phyloP scores from a whole-genome alignment of 306 rosid species.

The Rosa multiflora region DNA sequence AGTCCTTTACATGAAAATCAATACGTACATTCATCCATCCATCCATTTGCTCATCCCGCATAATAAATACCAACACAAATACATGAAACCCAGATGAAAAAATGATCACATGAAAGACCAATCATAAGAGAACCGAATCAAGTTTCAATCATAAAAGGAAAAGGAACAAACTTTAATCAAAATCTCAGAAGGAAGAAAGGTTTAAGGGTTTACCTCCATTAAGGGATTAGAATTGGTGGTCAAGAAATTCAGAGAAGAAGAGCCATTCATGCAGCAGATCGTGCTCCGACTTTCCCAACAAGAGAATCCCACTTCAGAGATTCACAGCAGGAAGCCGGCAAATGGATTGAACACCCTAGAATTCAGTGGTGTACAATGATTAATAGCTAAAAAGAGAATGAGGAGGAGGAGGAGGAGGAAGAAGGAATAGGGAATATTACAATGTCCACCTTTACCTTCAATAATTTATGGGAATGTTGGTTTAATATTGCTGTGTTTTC shows the following conservation, averaged over 20 bases:
- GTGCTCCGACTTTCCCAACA: constrained; percentile 31
- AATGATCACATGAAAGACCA: constrained; percentile 12
- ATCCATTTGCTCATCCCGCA: background rate
- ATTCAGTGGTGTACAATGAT: constrained; percentile 28
- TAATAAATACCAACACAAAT: background rate
- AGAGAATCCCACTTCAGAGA: constrained; percentile 39
- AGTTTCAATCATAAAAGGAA: background rate
- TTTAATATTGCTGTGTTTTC: background rate
- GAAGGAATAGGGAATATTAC: constrained; percentile 7
- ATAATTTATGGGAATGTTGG: constrained; percentile 38
- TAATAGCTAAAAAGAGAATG: background rate
- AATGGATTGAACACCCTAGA: constrained; percentile 25
- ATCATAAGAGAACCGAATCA: background rate
- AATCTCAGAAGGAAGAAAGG: background rate
- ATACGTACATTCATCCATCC: background rate
- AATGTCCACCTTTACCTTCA: constrained; percentile 39
- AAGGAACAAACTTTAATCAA: background rate
- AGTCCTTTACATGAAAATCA: background rate
- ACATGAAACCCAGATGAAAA: constrained; percentile 12
- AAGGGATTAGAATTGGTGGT: constrained; percentile 28
- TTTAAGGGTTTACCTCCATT: constrained; percentile 55
- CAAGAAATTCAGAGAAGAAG: constrained; percentile 34
- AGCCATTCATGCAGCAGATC: constrained; percentile 43
- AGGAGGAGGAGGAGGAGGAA: background rate
- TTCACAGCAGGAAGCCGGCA: constrained; percentile 31